Evolutionary conservation across 371 early-diverging fungal genomes (phyloP).

Genomic region (Thermomucor indicae-seudaticae): DNA sequence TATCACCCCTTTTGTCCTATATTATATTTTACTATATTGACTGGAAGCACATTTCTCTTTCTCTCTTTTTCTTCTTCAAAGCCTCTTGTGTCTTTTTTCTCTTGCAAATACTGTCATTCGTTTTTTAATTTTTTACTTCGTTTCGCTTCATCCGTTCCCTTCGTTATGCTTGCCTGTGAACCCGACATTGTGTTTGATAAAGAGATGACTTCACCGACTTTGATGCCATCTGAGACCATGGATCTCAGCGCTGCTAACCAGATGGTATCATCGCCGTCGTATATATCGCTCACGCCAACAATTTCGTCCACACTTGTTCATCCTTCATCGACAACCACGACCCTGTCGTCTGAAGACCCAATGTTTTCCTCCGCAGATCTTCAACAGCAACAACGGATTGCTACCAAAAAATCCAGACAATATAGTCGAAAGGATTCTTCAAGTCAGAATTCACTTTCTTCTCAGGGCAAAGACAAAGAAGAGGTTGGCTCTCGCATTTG

Average conservation of each 20-base stretch:
- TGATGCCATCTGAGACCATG: background rate
- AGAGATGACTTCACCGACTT: slow-evolving; percentile 6
- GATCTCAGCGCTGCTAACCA: background rate
- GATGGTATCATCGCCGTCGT: background rate
- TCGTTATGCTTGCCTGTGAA: slow-evolving; percentile 14
- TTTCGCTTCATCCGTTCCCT: slow-evolving; percentile 3
- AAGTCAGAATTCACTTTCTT: background rate
- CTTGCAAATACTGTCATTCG: background rate
- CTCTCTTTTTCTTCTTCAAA: background rate
- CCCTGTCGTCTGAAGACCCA: too few species aligned
- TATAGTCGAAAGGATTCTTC: slow-evolving; percentile 9
- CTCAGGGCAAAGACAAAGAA: slow-evolving; percentile 17
- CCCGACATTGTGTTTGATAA: slow-evolving; percentile 10
- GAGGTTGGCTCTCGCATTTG: too few species aligned
- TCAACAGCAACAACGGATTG: slow-evolving; percentile 8
- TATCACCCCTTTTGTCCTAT: slow-evolving; percentile 4
- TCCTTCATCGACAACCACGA: slow-evolving; percentile 2
- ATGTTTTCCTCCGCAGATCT: too few species aligned
- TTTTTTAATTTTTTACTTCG: background rate
- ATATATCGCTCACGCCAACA: too few species aligned
- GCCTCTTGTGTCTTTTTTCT: background rate
- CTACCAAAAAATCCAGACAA: slow-evolving; percentile 11
- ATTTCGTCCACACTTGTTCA: too few species aligned
- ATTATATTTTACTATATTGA: too few species aligned
- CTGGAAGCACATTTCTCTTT: background rate